Evolutionary conservation across 352 stramenopile genomes (phyloP), one percentile per base, ranked within the genome.

Genomic region (Plasmopara muralis): DNA sequence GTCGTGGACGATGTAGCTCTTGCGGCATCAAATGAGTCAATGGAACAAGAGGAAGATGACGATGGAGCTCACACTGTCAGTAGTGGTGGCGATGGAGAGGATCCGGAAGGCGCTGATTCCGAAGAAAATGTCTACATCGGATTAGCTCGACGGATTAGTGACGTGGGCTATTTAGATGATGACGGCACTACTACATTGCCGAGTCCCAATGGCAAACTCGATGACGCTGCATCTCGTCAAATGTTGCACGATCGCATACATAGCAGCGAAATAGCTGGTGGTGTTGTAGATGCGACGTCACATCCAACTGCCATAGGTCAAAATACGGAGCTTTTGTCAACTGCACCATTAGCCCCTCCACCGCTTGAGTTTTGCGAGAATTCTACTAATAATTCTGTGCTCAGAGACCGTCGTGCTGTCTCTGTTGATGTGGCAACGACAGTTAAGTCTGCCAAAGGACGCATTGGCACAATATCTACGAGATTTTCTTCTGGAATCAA

Each of bases 381-480:
- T 28, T 18, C 41, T 10, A 43, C 44, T 29, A 45, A 15, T 18
- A 48, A 66, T 9, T 49, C 53, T 12, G 13, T 47, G 14, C 53
- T 58, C 30, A 46, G 66, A 56, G 59, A 66, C 39, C 54, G 55
- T 30, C 66, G 66, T 50, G 64, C 64, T 52, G 62, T 64, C 16
- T 74, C 66, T n/a, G 62, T 74, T 25, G 66, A 83, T 47, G 62
- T 83, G 42, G 68, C 77, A 14, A 70, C 62, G 5, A 74, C 77
- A 31, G 75, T 89, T 13, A 83, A 82, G 46, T 79, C 68, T 5
- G 66, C 77, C 5, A 85, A 83, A 38, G 77, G 68, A 2, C 73
- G 73, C 14, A 84, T 89, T 48, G 70, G 73, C 15, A 84, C 68
- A 16, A 89, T 91, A 45, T 87, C 76, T 14, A 89, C 77, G 30